phyloP scores from a whole-genome alignment of 2,329 filamentous ascomycete genomes.

The Ustilaginoidea virens region DNA sequence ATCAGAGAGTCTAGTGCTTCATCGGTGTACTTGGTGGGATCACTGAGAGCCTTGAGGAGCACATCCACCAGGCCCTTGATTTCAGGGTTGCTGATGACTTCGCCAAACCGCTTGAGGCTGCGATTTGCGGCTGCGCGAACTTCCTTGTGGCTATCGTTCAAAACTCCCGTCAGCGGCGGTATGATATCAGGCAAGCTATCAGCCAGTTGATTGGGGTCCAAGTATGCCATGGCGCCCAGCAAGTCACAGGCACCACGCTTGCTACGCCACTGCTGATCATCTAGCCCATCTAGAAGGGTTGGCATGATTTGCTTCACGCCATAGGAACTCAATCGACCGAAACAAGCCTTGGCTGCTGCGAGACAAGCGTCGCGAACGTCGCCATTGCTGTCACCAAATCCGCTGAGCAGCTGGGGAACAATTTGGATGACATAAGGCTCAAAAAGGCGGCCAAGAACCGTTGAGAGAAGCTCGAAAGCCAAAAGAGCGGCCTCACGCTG shows the following conservation, averaged over 20 bases:
- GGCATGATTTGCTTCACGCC: constrained; percentile 92
- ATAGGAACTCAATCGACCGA: constrained; percentile 83
- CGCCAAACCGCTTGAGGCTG: constrained; percentile 92
- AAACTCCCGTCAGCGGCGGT: constrained; percentile 78
- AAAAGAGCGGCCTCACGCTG: constrained; percentile 80
- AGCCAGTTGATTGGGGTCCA: constrained; percentile 89
- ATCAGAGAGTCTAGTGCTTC: constrained; percentile 86
- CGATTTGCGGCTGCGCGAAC: constrained; percentile 84
- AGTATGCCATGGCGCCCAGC: constrained; percentile 93
- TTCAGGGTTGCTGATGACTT: constrained; percentile 96
- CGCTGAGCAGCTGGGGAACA: constrained; percentile 74
- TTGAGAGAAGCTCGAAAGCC: constrained; percentile 79
- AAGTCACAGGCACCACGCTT: constrained; percentile 97
- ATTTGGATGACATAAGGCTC: constrained; percentile 96
- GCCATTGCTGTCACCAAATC: constrained; percentile 75
- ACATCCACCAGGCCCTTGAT: constrained; percentile 86
- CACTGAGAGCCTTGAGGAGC: constrained; percentile 88
- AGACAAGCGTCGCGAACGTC: constrained; percentile 89
- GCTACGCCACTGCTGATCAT: constrained; percentile 93
- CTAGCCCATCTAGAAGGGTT: constrained; percentile 77
- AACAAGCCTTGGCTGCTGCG: constrained; percentile 87
- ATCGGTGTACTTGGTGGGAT: constrained; percentile 94
- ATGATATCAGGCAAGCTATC: constrained; percentile 92
- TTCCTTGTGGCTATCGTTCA: constrained; percentile 98
- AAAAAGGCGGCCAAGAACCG: constrained; percentile 74